Base-by-base conservation (phyloP, 1,139 yeast species). In the Hyphopichia khmerensis region DNA sequence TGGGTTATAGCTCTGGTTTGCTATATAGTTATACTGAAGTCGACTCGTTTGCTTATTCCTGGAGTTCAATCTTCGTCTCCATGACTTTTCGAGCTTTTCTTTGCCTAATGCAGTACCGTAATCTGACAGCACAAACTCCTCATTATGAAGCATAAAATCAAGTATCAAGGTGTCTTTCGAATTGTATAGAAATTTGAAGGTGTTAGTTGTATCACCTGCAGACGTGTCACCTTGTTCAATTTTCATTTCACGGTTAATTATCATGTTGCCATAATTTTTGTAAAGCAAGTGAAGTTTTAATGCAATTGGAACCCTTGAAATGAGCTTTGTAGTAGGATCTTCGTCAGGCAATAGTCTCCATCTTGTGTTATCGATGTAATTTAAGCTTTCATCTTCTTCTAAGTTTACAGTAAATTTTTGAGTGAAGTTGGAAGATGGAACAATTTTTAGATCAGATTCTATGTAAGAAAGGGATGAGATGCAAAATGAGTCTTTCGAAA, bases 251-350 rank as follows among this genome's bases (percentile, higher is more conserved):
- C 16, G 15, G 4, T 27, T 33, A 11, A 40, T 18, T n/a, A 50
- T 34, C n/a, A 19, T 33, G 1, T 19, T 26, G 9, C 45, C 41
- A 33, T 36, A 48, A 37, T 43, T 38, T 35, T 49, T 48, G 33
- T 42, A 41, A 11, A 64, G 42, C 21, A 53, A 51, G 39, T 52
- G 54, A 29, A 60, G 51, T 39, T 63, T 65, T 36, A 65, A 50
- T 0, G 60, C 67, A 38, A 68, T 39, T 1, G 73, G 70, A 13
- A 60, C 42, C 27, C 53, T 53, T 13, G 49, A 21, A 4, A 64
- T 39, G 4, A 55, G 19, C 14, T 48, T 33, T 24, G 46, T 19
- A 9, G 26, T 34, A 5, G 11, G 36, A 24, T 45, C 44, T 33
- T 52, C 44, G 30, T 48, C 43, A 40, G 42, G 40, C 17, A 55